Base-by-base conservation (phyloP, 2,329 filamentous ascomycete species). In the Ceratocystis albifundus region DNA sequence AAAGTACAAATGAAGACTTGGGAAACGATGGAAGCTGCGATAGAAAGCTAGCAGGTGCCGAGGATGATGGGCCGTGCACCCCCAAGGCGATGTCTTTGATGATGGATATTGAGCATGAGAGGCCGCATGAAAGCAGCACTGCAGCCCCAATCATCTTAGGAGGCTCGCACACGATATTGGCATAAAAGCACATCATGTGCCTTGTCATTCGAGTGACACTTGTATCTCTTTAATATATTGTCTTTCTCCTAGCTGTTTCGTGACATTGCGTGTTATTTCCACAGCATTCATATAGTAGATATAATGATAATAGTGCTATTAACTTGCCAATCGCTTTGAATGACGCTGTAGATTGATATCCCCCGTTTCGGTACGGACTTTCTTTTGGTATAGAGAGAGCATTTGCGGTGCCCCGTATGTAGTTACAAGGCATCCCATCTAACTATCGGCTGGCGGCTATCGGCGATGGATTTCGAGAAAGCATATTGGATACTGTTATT, bases 41-140 rank as follows among this genome's bases (percentile, higher is more conserved):
- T 7, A 25, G 53, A 4, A 57, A 17, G 28, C 3, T 15, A 7
- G 28, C 4, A 10, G 15, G 25, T 6, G 7, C 53, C 3, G 6
- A 53, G 8, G 55, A 65, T 22, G 64, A 65, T 28, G 71, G 73
- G 10, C 72, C 74, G 0, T 68, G 61, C 3, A 75, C 73, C 0
- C 73, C 73, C 0, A 73, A 70, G 30, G 73, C 73, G 2, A 73
- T 74, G 72, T 64, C 69, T 3, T 20, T 68, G 8, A 44, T 69
- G 17, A 62, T 63, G 6, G 68, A 68, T 2, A 53, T 62, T 41
- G 64, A 55, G 22, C 50, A 25, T n/a, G 62, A 64, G 22, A 62
- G 61, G 32, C 22, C 55, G 25, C 55, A 22, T 30, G 62, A 65
- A 36, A 44, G 20, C 15, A 22, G 48, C 12, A 22, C 41, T n/a